Conservation (phyloP, 106 monocot genomes). For the Allium cepa region DNA sequence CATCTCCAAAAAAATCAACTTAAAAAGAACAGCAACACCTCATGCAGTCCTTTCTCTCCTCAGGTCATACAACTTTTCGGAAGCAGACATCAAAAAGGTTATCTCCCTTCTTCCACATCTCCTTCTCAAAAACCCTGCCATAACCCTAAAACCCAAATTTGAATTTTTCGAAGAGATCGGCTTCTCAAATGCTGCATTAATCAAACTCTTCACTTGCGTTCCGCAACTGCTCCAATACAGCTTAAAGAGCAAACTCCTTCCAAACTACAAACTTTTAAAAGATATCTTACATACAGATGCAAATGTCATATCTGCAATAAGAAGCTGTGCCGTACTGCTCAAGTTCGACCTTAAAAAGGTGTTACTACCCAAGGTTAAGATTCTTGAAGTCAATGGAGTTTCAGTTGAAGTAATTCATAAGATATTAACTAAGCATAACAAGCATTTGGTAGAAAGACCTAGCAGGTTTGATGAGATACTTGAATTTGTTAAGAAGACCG, state of each 20-base stretch:
- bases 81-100: conserved; percentile 19
- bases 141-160: conserved; percentile 39
- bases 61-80: conserved; percentile 23
- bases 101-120: conserved; percentile 19
- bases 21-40: conserved; percentile 20
- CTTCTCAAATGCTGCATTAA: conserved; percentile 12
- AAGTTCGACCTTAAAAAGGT: too few relatives aligned
- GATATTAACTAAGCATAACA: too few relatives aligned
- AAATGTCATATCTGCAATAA: too few relatives aligned
- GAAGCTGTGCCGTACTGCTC: too few relatives aligned
- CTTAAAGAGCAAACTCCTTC: background rate
- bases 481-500: too few relatives aligned
- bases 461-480: too few relatives aligned
- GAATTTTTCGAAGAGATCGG: conserved; percentile 27
- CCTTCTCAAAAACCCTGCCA: conserved; percentile 17
- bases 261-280: too few relatives aligned
- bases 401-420: too few relatives aligned
- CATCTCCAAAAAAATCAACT: conserved; percentile 14
- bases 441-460: too few relatives aligned
- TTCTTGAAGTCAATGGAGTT: too few relatives aligned
- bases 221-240: conserved; percentile 13
- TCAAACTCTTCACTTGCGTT: conserved; percentile 1
- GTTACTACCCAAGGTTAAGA: too few relatives aligned
- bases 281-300: too few relatives aligned
- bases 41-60: conserved; percentile 25